Evolutionary conservation across 2,329 filamentous ascomycete genomes (phyloP).

Genomic region (Epichloe sp.): DNA sequence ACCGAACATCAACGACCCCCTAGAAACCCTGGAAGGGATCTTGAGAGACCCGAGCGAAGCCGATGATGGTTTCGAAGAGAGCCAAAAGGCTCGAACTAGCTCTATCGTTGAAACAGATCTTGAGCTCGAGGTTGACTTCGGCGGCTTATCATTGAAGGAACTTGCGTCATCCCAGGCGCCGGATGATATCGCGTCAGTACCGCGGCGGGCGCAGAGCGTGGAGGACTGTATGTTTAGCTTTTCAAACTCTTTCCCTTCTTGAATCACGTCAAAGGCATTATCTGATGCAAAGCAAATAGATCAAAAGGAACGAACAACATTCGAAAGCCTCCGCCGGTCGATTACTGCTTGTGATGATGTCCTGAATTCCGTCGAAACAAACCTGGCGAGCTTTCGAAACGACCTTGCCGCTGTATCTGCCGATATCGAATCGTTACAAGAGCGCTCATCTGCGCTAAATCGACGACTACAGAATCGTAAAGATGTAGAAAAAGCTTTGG

Average conservation of each 20-base stretch:
- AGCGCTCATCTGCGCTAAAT: slow-evolving; percentile 70
- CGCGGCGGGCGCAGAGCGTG: slow-evolving; percentile 45
- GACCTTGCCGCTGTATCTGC: slow-evolving; percentile 86
- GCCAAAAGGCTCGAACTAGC: slow-evolving; percentile 3
- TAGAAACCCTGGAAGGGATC: slow-evolving; percentile 50
- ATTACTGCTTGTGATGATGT: slow-evolving; percentile 89
- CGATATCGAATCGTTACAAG: slow-evolving; percentile 88
- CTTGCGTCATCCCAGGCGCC: slow-evolving; percentile 35
- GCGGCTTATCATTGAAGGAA: slow-evolving; percentile 60
- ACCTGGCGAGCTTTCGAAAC: slow-evolving; percentile 83
- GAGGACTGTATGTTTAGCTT: slow-evolving; percentile 52
- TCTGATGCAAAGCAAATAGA: slow-evolving; percentile 31
- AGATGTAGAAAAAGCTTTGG: slow-evolving; percentile 75
- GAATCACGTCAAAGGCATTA: not conserved
- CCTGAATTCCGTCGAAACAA: slow-evolving; percentile 81
- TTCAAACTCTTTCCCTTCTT: not conserved
- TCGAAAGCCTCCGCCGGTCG: slow-evolving; percentile 80
- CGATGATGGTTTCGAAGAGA: slow-evolving; percentile 1
- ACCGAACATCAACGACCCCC: slow-evolving; percentile 44
- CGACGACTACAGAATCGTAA: slow-evolving; percentile 79
- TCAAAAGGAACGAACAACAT: slow-evolving; percentile 69
- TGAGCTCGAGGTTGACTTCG: slow-evolving; percentile 63
- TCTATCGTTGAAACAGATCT: slow-evolving; percentile 38
- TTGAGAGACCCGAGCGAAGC: slow-evolving; percentile 19
- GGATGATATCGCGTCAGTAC: slow-evolving; percentile 7